Evolutionary conservation across 306 rosid species (phyloP).

Genomic region (Benincasa hispida): DNA sequence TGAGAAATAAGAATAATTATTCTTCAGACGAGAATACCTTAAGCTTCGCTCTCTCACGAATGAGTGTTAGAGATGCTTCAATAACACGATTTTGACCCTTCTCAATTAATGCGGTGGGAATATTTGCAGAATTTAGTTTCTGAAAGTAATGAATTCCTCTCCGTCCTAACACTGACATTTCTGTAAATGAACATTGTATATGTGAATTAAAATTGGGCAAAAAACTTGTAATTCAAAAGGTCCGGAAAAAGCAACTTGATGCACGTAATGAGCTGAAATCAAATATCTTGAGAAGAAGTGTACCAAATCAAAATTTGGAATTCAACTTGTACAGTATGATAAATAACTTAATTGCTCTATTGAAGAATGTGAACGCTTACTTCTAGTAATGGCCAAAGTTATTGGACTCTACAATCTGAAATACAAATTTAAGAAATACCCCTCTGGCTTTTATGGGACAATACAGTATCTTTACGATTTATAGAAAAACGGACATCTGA

Average conservation of each 20-base stretch:
- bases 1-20: too few species aligned
- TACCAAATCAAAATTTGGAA: not conserved
- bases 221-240: not conserved
- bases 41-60: conserved; percentile 90
- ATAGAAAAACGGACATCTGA: not conserved
- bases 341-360: not conserved
- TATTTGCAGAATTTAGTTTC: conserved; percentile 41
- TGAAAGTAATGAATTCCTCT: conserved; percentile 53
- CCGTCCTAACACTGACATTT: conserved; percentile 38
- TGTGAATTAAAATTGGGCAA: not conserved
- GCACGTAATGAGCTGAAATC: not conserved
- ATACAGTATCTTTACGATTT: not conserved
- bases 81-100: conserved; percentile 77
- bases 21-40: conserved; percentile 48
- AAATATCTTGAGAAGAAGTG: not conserved
- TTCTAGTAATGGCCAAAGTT: not conserved
- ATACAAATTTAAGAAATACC: not conserved
- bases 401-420: not conserved
- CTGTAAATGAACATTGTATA: conserved; percentile 8
- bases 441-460: not conserved
- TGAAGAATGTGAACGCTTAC: not conserved
- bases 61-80: conserved; percentile 92
- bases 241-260: not conserved
- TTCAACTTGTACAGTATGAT: not conserved
- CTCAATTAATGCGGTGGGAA: conserved; percentile 42